Percentiles rank a stretch among this genome's conserved stretches.
phyloP scores from a whole-genome alignment of 495 filamentous ascomycete species.

The Emericellopsis terricola region DNA sequence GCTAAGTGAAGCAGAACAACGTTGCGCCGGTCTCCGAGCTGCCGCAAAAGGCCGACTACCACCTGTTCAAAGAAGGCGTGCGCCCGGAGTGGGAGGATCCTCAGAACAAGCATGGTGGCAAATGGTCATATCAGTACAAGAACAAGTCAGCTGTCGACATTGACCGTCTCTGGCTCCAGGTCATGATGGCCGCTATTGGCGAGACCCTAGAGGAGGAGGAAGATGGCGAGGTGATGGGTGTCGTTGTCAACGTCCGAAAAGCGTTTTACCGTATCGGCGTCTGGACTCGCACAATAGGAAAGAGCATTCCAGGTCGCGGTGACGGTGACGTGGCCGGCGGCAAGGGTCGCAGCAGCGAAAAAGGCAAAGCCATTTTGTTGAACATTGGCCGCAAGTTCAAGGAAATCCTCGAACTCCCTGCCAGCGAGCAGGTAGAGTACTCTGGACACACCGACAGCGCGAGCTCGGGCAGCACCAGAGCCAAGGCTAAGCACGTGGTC shows the following conservation, averaged over 20 bases:
- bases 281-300: constrained; percentile 85
- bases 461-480: constrained; percentile 79
- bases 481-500: constrained; percentile 83
- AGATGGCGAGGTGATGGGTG: constrained; percentile 96
- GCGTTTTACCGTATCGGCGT: constrained; percentile 89
- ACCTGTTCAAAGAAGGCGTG: constrained; percentile 94
- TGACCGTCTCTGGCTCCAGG: constrained; percentile 92
- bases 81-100: constrained; percentile 96
- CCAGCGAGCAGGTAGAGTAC: constrained; percentile 72
- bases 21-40: constrained; percentile 91
- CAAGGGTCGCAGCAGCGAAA: constrained; percentile 53
- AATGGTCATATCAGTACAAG: constrained; percentile 96
- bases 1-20: constrained; percentile 96
- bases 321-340: constrained; percentile 47
- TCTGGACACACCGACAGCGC: constrained; percentile 90
- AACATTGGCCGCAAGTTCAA: constrained; percentile 81
- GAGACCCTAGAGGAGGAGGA: constrained; percentile 93
- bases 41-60: constrained; percentile 94
- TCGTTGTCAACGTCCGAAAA: constrained; percentile 96
- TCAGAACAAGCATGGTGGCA: constrained; percentile 97
- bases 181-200: constrained; percentile 90
- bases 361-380: constrained; percentile 67
- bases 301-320: constrained; percentile 57
- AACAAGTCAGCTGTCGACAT: constrained; percentile 80
- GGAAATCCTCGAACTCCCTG: constrained; percentile 60